A percentile compares a stretch with the other conserved stretches of the same genome.
Conservation (phyloP, 371 early-diverging fungal genomes). For the Smittium mucronatum region DNA sequence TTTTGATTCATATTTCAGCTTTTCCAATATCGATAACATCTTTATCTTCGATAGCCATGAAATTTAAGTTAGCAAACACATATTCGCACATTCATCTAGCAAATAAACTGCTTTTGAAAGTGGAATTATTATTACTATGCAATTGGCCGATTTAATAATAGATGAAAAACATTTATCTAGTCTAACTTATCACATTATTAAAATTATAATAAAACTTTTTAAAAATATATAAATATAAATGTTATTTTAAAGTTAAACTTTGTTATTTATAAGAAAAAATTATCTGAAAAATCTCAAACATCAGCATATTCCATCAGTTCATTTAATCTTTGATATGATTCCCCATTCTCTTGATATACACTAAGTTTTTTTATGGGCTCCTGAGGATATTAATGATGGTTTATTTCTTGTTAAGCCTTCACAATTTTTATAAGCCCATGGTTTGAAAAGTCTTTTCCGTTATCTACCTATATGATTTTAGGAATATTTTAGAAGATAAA, state of each 20-base stretch:
- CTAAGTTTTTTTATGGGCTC: background rate
- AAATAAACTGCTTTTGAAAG: too few relatives aligned
- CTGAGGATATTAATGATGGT: background rate
- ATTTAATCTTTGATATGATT: background rate
- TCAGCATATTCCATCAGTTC: background rate
- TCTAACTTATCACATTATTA: background rate
- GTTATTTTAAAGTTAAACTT: background rate
- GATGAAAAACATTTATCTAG: background rate
- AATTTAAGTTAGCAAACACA: too few relatives aligned
- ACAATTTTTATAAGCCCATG: background rate
- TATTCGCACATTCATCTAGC: too few relatives aligned
- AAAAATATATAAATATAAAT: background rate
- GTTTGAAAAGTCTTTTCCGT: background rate
- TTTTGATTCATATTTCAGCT: too few relatives aligned
- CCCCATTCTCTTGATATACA: background rate
- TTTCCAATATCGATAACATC: too few relatives aligned
- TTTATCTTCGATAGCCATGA: too few relatives aligned
- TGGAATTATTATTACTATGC: background rate
- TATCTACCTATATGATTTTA: background rate
- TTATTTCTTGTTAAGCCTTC: background rate
- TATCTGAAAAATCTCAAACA: background rate
- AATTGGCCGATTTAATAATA: background rate
- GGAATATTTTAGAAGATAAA: background rate
- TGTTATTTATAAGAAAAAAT: background rate
- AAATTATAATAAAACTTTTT: background rate